phyloP scores from a whole-genome alignment of 2,329 filamentous ascomycete genomes.

The Cordyceps farinosa region DNA sequence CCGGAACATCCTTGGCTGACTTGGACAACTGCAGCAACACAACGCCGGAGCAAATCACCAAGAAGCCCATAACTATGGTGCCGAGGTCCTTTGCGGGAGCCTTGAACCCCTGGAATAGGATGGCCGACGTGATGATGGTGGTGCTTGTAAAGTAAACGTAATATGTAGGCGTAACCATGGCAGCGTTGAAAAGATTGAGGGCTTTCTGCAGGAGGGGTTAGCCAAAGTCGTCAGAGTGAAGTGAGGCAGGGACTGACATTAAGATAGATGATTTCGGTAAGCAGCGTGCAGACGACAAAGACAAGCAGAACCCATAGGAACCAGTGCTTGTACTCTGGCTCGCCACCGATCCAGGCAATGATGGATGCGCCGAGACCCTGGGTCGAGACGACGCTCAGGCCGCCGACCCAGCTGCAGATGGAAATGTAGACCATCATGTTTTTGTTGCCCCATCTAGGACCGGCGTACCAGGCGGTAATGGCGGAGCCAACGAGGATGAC shows the following conservation, averaged over 20 bases:
- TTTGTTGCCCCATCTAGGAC: conserved; percentile 87
- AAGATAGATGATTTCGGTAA: conserved; percentile 92
- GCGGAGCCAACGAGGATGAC: conserved; percentile 71
- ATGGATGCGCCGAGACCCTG: conserved; percentile 91
- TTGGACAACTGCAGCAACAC: conserved; percentile 94
- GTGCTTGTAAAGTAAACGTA: conserved; percentile 98
- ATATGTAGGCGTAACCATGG: conserved; percentile 94
- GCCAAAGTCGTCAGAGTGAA: conserved; percentile 20
- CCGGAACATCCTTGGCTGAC: conserved; percentile 94
- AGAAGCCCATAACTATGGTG: conserved; percentile 88
- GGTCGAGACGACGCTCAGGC: conserved; percentile 89
- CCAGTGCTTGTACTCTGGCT: conserved; percentile 93
- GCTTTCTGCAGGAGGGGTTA: conserved; percentile 73
- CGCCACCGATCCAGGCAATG: conserved; percentile 76
- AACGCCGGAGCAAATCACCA: conserved; percentile 90
- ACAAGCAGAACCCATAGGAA: conserved; percentile 89
- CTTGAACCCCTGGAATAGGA: conserved; percentile 92
- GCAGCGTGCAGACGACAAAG: conserved; percentile 82
- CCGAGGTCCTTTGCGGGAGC: conserved; percentile 76
- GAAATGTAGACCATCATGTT: conserved; percentile 97
- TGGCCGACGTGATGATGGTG: conserved; percentile 88
- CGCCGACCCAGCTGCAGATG: conserved; percentile 92
- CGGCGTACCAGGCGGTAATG: conserved; percentile 74
- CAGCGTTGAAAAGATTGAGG: conserved; percentile 92
- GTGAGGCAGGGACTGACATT: conserved; percentile 65